A percentile compares a stretch with the other conserved stretches of the same genome.
phyloP scores from a whole-genome alignment of 345 rosid species.

The Viola odorata region DNA sequence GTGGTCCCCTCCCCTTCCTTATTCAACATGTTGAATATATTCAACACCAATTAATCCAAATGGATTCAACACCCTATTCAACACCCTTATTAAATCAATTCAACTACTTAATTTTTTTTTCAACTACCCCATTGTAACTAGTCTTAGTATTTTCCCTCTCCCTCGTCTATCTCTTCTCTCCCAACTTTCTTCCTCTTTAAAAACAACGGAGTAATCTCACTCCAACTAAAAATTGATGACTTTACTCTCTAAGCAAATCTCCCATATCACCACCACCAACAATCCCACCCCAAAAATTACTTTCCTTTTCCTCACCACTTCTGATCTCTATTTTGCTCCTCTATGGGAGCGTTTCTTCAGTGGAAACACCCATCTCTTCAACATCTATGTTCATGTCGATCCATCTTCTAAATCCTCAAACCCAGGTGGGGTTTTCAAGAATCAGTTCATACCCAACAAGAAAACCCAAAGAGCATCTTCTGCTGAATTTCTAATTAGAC shows the following conservation, averaged over 20 bases:
- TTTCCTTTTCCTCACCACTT: slow-evolving; percentile 86
- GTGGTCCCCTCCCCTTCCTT: too few species aligned
- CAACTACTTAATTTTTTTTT: too few species aligned
- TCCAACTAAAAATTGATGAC: slow-evolving; percentile 52
- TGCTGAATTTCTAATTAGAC: slow-evolving; percentile 18
- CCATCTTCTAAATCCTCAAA: slow-evolving; percentile 28
- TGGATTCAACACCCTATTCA: too few species aligned
- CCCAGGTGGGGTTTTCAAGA: slow-evolving; percentile 30
- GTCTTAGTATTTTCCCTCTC: slow-evolving; percentile 53
- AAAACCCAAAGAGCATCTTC: slow-evolving; percentile 62
- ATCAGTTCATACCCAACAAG: slow-evolving; percentile 52
- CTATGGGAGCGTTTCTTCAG: slow-evolving; percentile 70
- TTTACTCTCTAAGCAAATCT: slow-evolving; percentile 37
- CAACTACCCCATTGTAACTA: too few species aligned
- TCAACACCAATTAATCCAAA: too few species aligned
- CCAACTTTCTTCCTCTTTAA: slow-evolving; percentile 28
- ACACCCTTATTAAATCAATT: too few species aligned
- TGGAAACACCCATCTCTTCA: slow-evolving; percentile 46
- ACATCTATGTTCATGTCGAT: slow-evolving; percentile 79
- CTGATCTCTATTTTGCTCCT: slow-evolving; percentile 69
- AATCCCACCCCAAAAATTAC: slow-evolving; percentile 67
- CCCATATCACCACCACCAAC: slow-evolving; percentile 30
- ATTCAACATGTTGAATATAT: too few species aligned
- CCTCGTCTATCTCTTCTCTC: slow-evolving; percentile 38
- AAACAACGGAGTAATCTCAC: slow-evolving; percentile 6